These are phyloP conservation scores for Spergularia marina DNA, from an alignment of 148 eudicot species.

Conservation along the genomic window DNA sequence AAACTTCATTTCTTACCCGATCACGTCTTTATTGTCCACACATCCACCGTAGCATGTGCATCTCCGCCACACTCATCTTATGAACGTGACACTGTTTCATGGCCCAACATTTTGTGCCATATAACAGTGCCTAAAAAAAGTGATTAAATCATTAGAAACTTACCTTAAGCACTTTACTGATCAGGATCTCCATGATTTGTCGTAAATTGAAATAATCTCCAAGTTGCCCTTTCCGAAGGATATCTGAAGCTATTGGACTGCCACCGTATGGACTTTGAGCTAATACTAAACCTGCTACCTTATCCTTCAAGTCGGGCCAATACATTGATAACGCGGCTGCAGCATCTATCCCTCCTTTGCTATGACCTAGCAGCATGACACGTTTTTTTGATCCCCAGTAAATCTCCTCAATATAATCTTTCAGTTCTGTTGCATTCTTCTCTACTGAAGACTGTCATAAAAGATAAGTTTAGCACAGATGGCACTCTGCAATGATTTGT, in stretches of 20 bases:
- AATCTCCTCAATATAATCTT: slow-evolving; percentile 87
- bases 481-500: neutral
- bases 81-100: too few relatives aligned
- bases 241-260: slow-evolving; percentile 96
- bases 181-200: slow-evolving; percentile 78
- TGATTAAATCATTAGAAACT: slow-evolving; percentile 1
- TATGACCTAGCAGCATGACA: slow-evolving; percentile 89
- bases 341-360: slow-evolving; percentile 97
- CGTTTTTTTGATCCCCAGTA: slow-evolving; percentile 89
- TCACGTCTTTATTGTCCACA: too few relatives aligned
- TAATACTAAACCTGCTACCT: slow-evolving; percentile 88
- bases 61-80: too few relatives aligned
- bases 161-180: slow-evolving; percentile 94
- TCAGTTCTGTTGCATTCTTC: slow-evolving; percentile 81
- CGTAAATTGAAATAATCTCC: slow-evolving; percentile 93
- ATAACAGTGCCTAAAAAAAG: neutral
- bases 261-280: slow-evolving; percentile 99
- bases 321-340: slow-evolving; percentile 96
- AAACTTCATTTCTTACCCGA: too few relatives aligned
- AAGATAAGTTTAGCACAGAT: slow-evolving; percentile 20
- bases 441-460: slow-evolving; percentile 81
- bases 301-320: slow-evolving; percentile 90
- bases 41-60: too few relatives aligned
- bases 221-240: slow-evolving; percentile 85
- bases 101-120: too few relatives aligned